Percentiles rank a stretch among this genome's conserved stretches.
phyloP scores from a whole-genome alignment of 495 filamentous ascomycete genomes.

The Melanomma pulvis-pyrius region DNA sequence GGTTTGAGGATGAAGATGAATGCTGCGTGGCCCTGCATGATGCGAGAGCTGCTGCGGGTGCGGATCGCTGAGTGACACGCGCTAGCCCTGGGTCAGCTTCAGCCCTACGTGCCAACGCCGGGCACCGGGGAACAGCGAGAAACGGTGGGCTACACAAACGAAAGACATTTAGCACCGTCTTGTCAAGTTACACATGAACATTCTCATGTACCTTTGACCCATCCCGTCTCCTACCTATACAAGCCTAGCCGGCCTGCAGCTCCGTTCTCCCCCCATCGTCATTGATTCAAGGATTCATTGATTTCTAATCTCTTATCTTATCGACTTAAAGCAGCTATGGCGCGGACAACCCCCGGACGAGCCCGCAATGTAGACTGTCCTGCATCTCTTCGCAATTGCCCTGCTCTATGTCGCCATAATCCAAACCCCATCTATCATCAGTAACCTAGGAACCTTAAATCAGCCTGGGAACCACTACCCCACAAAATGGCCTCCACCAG shows the following conservation, averaged over 20 bases:
- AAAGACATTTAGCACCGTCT: too few relatives aligned
- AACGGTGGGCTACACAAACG: not conserved
- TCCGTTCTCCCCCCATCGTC: conserved; percentile 4
- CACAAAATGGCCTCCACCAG: not conserved
- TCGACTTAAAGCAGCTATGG: conserved; percentile 1
- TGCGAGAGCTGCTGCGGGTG: not conserved
- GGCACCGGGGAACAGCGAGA: too few relatives aligned
- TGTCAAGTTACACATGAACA: too few relatives aligned
- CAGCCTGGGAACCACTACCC: not conserved
- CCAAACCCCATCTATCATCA: not conserved
- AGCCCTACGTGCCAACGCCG: conserved; percentile 4
- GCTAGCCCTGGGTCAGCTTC: not conserved
- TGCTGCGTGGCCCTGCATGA: conserved; percentile 8
- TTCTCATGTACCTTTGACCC: too few relatives aligned
- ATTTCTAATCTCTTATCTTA: conserved; percentile 25
- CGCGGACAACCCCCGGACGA: conserved; percentile 26
- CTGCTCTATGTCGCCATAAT: not conserved
- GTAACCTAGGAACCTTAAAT: not conserved
- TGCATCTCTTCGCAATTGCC: conserved; percentile 7
- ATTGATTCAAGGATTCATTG: conserved; percentile 13
- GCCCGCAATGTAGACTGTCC: not conserved
- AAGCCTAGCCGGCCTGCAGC: not conserved
- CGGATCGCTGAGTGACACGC: not conserved
- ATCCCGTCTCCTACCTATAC: not conserved
- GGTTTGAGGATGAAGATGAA: not conserved